These are phyloP conservation scores for Excoecaria cochinchinensis DNA, from an alignment of 345 rosid genomes.

Conservation along the genomic window DNA sequence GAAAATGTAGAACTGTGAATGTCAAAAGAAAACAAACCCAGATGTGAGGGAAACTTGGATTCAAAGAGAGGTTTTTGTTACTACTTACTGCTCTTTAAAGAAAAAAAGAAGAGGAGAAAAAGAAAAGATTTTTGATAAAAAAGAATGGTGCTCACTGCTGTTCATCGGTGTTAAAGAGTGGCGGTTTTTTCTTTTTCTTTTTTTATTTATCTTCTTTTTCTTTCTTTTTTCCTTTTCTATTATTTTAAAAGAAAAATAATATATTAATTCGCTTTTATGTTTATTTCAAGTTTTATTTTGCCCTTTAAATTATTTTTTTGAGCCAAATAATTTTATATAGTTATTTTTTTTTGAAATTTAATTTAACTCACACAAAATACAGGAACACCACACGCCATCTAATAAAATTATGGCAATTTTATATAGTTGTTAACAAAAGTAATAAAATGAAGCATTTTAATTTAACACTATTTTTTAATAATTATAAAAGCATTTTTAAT, in stretches of 20 bases:
- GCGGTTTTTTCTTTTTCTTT: conserved; percentile 6
- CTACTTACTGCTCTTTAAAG: conserved; percentile 4
- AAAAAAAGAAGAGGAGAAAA: neutral
- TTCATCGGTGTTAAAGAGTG: conserved; percentile 4
- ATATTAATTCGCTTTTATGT: too few relatives aligned
- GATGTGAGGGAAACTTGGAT: conserved; percentile 55
- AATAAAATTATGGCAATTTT: too few relatives aligned
- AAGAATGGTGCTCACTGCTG: neutral
- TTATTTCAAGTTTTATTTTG: too few relatives aligned
- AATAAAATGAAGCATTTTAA: too few relatives aligned
- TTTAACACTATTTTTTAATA: too few relatives aligned
- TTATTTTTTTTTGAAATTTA: too few relatives aligned
- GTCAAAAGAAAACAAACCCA: conserved; percentile 9
- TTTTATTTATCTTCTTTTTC: neutral
- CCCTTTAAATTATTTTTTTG: too few relatives aligned
- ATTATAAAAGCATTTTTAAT: too few relatives aligned
- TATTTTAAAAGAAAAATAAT: neutral
- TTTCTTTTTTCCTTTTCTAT: neutral
- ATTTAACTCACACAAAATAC: too few relatives aligned
- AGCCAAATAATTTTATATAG: too few relatives aligned
- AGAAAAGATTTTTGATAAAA: neutral
- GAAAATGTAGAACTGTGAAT: conserved; percentile 10
- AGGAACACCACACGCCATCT: too few relatives aligned
- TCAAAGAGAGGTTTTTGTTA: conserved; percentile 61
- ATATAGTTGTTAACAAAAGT: too few relatives aligned